These are phyloP conservation scores for Fusarium oligoseptatum DNA, from an alignment of 2,329 filamentous ascomycete species.

Conservation along the genomic window DNA sequence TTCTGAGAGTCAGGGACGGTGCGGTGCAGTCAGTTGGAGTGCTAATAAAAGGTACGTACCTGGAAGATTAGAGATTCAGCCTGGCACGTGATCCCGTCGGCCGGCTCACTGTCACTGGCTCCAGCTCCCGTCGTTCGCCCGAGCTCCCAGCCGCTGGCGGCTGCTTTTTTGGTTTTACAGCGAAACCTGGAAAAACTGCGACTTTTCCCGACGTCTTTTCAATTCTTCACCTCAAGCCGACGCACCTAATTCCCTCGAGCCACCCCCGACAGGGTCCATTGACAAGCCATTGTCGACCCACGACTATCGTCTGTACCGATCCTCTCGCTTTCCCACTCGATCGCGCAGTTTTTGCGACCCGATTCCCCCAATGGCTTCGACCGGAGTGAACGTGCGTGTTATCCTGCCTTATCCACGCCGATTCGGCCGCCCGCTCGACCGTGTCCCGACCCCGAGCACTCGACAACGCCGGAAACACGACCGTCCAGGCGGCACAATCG, in stretches of 20 bases:
- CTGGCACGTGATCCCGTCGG: slow-evolving; percentile 44
- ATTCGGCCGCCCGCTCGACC: slow-evolving; percentile 44
- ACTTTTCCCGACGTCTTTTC: slow-evolving; percentile 61
- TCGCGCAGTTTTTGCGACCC: slow-evolving; percentile 58
- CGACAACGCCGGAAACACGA: slow-evolving; percentile 31
- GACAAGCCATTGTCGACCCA: slow-evolving; percentile 57
- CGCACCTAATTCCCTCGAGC: slow-evolving; percentile 56
- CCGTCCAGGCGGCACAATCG: slow-evolving; percentile 31
- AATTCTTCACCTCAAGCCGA: slow-evolving; percentile 57
- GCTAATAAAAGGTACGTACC: slow-evolving; percentile 16
- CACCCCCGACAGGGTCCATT: slow-evolving; percentile 59
- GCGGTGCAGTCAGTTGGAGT: not conserved
- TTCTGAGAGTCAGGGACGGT: slow-evolving; percentile 8
- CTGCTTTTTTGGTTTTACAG: slow-evolving; percentile 33
- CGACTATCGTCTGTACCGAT: slow-evolving; percentile 52
- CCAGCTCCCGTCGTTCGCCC: slow-evolving; percentile 44
- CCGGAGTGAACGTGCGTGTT: slow-evolving; percentile 75
- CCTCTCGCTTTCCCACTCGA: slow-evolving; percentile 53
- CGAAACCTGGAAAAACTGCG: slow-evolving; percentile 58
- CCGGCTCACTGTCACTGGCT: slow-evolving; percentile 41
- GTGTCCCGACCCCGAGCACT: slow-evolving; percentile 36
- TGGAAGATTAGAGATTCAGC: slow-evolving; percentile 3
- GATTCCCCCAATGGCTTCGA: slow-evolving; percentile 70
- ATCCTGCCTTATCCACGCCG: slow-evolving; percentile 42
- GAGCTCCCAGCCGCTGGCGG: slow-evolving; percentile 51